phyloP scores from a whole-genome alignment of 768 basidiomycete genomes.

The Phallus indusiatus region DNA sequence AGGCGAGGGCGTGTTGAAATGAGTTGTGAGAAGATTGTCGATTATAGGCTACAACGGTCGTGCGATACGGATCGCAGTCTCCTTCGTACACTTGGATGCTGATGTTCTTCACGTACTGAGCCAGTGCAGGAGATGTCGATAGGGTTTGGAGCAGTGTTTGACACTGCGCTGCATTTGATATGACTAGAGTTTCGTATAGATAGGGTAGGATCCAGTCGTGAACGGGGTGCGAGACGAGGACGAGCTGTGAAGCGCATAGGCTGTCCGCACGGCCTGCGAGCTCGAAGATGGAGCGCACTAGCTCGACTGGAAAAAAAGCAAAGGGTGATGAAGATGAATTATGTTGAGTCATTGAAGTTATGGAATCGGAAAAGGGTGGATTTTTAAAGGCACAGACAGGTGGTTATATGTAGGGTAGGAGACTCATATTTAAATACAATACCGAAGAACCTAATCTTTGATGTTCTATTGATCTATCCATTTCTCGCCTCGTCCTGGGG shows the following conservation, averaged over 20 bases:
- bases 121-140: not conserved
- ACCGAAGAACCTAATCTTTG: no score
- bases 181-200: slow-evolving; percentile 4
- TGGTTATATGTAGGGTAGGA: no score
- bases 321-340: not conserved
- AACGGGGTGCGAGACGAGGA: slow-evolving; percentile 1
- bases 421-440: no score
- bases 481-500: no score
- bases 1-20: not conserved
- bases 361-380: not conserved
- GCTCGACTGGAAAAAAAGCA: not conserved
- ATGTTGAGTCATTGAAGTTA: not conserved
- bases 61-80: not conserved
- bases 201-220: slow-evolving; percentile 4
- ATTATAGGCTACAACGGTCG: not conserved
- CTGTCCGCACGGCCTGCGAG: not conserved
- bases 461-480: no score
- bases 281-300: slow-evolving; percentile 3
- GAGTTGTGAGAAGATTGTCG: not conserved
- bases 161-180: not conserved
- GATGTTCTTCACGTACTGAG: slow-evolving; percentile 1
- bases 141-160: not conserved
- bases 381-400: not conserved
- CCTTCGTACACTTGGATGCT: not conserved
- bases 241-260: not conserved